Conservation (phyloP, 2,329 filamentous ascomycete genomes). For the Fusarium protoensiforme region DNA sequence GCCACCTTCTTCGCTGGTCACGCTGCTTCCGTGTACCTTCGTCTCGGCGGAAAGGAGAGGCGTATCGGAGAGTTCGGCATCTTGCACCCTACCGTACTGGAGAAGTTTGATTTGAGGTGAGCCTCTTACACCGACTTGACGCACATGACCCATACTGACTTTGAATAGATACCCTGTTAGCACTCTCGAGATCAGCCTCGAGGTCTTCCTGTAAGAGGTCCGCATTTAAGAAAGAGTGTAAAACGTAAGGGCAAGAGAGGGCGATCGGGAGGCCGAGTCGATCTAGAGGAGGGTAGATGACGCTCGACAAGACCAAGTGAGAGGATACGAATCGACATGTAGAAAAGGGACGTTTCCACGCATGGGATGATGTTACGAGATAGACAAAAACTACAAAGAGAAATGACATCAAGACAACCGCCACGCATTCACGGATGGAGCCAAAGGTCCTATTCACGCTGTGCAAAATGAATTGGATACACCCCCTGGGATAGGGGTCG, state of each 20-base stretch:
- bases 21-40: slow-evolving; percentile 84
- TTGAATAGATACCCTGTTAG: slow-evolving; percentile 82
- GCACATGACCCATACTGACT: slow-evolving; percentile 30
- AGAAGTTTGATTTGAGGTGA: slow-evolving; percentile 90
- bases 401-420: slow-evolving; percentile 15
- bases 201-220: slow-evolving; percentile 80
- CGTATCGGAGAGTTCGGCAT: slow-evolving; percentile 93
- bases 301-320: slow-evolving; percentile 18
- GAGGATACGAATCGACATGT: slow-evolving; percentile 31
- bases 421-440: neutral
- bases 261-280: neutral
- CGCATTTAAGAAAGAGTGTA: slow-evolving; percentile 21
- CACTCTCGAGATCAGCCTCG: slow-evolving; percentile 93
- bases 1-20: slow-evolving; percentile 93
- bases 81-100: slow-evolving; percentile 89
- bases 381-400: slow-evolving; percentile 41
- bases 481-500: neutral
- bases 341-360: slow-evolving; percentile 30
- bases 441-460: neutral
- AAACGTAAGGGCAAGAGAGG: slow-evolving; percentile 18
- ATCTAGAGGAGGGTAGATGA: neutral
- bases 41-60: slow-evolving; percentile 76
- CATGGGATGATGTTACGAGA: slow-evolving; percentile 38
- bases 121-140: slow-evolving; percentile 37
- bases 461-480: neutral